Base-by-base conservation (phyloP, 2,329 filamentous ascomycete genomes). In the Trichothecium roseum region DNA sequence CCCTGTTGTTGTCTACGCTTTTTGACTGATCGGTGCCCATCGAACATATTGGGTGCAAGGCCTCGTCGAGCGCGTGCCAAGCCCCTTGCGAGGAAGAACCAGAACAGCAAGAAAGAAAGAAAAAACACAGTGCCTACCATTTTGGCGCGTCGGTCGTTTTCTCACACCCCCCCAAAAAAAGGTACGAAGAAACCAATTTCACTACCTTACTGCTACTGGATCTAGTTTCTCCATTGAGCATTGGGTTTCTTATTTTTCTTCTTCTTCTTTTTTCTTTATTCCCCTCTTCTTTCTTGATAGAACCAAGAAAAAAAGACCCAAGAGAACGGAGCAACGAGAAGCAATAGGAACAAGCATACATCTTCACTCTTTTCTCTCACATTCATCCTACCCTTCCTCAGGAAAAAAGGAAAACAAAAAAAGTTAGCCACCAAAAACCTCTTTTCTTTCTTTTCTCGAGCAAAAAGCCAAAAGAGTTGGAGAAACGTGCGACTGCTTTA, bases 401-500 rank as follows among this genome's bases (percentile, higher is more conserved):
- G 20, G 20, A 24, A 24, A 24, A 24, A 24, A 24, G 10, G 10
- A 24, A 24, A 10, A 24, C 6, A 24, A 10, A 24, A 10, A 24
- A 10, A 24, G 20, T 24, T 24, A 24, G 30, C 17, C 32, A 18
- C n/a, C 18, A 22, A 27, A 15, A 34, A 30, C 15, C 34, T 32
- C 18, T 30, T 29, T 16, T 32, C 28, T 39, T 27, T 26, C 13
- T 27, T 29, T 27, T 27, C 32, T 35, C 36, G 18, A 22, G n/a
- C 27, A 30, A 30, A 30, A n/a, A 26, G 15, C 26, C 26, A 17
- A 14, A 14, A 8, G 13, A 14, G 22, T 28, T 16, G 33, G 15
- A 18, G 27, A 28, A n/a, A 18, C 35, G 26, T 32, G 30, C 29
- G 51, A 50, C 52, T 57, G 53, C 51, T 54, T 54, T 54, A 54